Percentiles rank a stretch among this genome's conserved stretches.
Conservation (phyloP, 108 stramenopile genomes). For the Pseudonitzschia multiseries region DNA sequence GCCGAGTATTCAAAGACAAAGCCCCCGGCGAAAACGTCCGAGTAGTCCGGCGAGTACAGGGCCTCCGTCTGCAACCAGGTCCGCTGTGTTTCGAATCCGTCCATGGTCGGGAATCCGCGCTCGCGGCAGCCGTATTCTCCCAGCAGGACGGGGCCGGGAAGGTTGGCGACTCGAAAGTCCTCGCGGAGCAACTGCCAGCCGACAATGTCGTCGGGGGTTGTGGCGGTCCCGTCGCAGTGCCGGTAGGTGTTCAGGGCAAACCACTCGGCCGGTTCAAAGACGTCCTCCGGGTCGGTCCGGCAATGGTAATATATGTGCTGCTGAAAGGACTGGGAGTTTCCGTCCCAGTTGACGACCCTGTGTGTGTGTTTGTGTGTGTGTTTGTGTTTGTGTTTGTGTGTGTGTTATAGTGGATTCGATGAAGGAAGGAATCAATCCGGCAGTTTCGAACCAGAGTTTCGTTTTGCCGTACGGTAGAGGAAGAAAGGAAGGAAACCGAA, state of each 20-base stretch:
- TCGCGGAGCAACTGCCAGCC: slow-evolving; percentile 21
- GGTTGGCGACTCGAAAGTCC: slow-evolving; percentile 18
- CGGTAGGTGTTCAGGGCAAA: slow-evolving; percentile 48
- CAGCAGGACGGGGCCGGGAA: slow-evolving; percentile 35
- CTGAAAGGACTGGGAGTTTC: background rate
- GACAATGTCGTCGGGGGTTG: slow-evolving; percentile 12
- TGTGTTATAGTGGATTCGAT: no score
- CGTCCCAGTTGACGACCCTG: slow-evolving; percentile 35
- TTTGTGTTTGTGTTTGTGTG: no score
- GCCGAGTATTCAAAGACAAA: slow-evolving; percentile 52
- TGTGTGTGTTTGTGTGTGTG: no score
- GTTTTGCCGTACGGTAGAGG: no score
- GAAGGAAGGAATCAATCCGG: no score
- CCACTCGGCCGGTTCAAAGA: slow-evolving; percentile 42
- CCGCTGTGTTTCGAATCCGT: slow-evolving; percentile 43
- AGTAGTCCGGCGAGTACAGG: slow-evolving; percentile 22
- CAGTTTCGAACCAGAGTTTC: no score
- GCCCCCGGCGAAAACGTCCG: slow-evolving; percentile 41
- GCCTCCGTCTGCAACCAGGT: slow-evolving; percentile 29
- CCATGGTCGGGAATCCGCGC: slow-evolving; percentile 38
- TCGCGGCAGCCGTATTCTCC: slow-evolving; percentile 52
- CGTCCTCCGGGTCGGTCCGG: slow-evolving; percentile 34
- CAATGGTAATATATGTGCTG: slow-evolving; percentile 44
- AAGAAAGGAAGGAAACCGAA: no score
- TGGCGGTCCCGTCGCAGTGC: slow-evolving; percentile 31